Percentiles rank a stretch among this genome's conserved stretches.
Conservation (phyloP, 1,284 basidiomycete species). For the Boletellus deceptivus region DNA sequence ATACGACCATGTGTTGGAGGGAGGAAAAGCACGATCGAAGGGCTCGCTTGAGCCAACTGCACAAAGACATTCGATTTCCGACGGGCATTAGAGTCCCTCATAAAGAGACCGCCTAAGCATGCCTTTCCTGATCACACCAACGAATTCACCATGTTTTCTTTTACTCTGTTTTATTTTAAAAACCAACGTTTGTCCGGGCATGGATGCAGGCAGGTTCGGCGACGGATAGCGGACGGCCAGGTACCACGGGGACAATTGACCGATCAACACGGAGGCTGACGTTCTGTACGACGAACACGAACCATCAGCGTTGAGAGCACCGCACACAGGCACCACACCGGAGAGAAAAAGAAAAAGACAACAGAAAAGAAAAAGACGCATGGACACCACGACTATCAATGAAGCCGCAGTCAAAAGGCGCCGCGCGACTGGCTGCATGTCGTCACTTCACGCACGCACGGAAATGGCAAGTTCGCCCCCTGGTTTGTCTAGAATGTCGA, state of each 20-base stretch:
- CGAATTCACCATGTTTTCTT: not conserved
- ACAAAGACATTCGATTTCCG: not conserved
- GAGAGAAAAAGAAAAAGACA: not conserved
- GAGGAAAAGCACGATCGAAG: not conserved
- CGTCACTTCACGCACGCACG: conserved; percentile 8
- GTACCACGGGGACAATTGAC: no score
- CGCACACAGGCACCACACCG: not conserved
- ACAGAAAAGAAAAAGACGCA: conserved; percentile 10
- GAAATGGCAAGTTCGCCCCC: conserved; percentile 23
- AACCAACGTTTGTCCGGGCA: no score
- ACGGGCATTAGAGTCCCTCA: not conserved
- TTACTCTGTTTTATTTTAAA: no score
- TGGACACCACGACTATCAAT: conserved; percentile 25
- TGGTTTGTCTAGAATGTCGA: conserved; percentile 11
- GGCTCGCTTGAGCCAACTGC: not conserved
- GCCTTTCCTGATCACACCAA: not conserved
- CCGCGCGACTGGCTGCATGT: conserved; percentile 18
- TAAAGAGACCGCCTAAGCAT: not conserved
- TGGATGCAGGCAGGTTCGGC: not conserved
- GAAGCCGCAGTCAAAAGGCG: conserved; percentile 19
- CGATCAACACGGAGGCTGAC: not conserved
- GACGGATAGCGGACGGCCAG: not conserved
- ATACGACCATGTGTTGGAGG: not conserved
- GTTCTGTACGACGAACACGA: conserved; percentile 8
- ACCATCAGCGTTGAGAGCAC: not conserved